These are phyloP conservation scores for Colletotrichum gloeosporioides DNA, from an alignment of 2,329 filamentous ascomycete genomes.

Conservation along the genomic window DNA sequence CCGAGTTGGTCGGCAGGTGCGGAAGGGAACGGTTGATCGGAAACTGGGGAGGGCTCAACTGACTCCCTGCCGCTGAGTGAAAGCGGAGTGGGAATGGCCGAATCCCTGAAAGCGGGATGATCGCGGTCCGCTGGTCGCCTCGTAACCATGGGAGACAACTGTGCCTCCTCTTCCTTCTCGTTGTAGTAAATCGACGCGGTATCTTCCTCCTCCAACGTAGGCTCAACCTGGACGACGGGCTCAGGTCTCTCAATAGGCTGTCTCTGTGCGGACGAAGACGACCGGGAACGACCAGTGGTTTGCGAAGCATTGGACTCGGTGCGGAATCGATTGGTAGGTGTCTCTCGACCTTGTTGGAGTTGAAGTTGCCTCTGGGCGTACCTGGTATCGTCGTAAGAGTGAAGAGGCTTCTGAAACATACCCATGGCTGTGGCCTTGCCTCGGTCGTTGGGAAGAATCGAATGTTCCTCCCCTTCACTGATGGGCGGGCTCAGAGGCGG, in stretches of 20 bases:
- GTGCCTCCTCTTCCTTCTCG: conserved; percentile 43
- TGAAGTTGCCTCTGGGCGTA: conserved; percentile 84
- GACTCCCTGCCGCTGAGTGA: conserved; percentile 34
- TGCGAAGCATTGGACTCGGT: conserved; percentile 51
- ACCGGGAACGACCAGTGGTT: conserved; percentile 47
- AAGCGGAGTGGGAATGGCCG: conserved; percentile 49
- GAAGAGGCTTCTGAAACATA: conserved; percentile 71
- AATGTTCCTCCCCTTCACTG: conserved; percentile 74
- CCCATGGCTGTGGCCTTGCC: conserved; percentile 79
- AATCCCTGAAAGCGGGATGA: conserved; percentile 59
- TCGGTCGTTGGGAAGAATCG: conserved; percentile 72
- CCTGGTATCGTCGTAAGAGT: conserved; percentile 83
- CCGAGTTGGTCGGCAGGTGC: conserved; percentile 25
- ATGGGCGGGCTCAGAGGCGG: conserved; percentile 60
- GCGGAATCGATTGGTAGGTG: conserved; percentile 53
- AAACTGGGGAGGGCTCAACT: conserved; percentile 33
- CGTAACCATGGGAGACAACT: conserved; percentile 41
- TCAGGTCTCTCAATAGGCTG: conserved; percentile 37
- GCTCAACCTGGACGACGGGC: conserved; percentile 31
- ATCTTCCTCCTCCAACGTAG: conserved; percentile 36
- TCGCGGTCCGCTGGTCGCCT: conserved; percentile 57
- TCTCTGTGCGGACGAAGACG: conserved; percentile 49
- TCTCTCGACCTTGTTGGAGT: conserved; percentile 77
- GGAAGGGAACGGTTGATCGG: conserved; percentile 25
- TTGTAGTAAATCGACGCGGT: conserved; percentile 46